phyloP scores from a whole-genome alignment of 2,329 filamentous ascomycete species.

The Byssothecium circinans region DNA sequence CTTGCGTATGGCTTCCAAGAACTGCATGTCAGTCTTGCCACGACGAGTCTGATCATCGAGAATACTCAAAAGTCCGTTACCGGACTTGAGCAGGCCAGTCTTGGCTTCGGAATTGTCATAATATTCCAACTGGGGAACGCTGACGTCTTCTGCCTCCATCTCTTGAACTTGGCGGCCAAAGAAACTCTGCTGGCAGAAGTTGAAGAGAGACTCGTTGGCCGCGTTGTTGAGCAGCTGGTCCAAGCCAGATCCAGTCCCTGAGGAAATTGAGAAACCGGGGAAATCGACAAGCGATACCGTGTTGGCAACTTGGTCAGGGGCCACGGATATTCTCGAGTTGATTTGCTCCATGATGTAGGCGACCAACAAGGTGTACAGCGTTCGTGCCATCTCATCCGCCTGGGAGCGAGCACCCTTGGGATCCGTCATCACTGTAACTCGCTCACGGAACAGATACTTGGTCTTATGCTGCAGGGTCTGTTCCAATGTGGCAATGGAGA shows the following conservation, averaged over 20 bases:
- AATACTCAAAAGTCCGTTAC: constrained; percentile 91
- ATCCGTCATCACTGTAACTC: constrained; percentile 98
- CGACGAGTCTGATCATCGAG: constrained; percentile 93
- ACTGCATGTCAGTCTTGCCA: constrained; percentile 83
- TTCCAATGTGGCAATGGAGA: constrained; percentile 79
- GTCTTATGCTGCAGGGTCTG: constrained; percentile 91
- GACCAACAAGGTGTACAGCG: constrained; percentile 89
- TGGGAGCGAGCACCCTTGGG: constrained; percentile 86
- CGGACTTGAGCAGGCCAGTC: constrained; percentile 84
- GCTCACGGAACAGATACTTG: constrained; percentile 92
- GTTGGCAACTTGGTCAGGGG: constrained; percentile 86
- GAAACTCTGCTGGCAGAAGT: constrained; percentile 91
- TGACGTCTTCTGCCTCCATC: constrained; percentile 91
- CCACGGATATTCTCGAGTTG: constrained; percentile 84
- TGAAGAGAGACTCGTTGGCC: constrained; percentile 88
- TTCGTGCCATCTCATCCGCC: constrained; percentile 90
- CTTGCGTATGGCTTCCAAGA: constrained; percentile 87
- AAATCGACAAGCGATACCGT: constrained; percentile 96
- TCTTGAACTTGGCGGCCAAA: constrained; percentile 93
- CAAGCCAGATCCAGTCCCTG: constrained; percentile 78
- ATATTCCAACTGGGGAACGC: constrained; percentile 87
- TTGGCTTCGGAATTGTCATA: constrained; percentile 97
- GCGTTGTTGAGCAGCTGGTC: constrained; percentile 96
- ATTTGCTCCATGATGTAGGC: constrained; percentile 91
- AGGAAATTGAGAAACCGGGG: constrained; percentile 85